Evolutionary conservation across 148 eudicot species (phyloP), one percentile per base, ranked within the genome.

Genomic region (Rhododendron simsii): DNA sequence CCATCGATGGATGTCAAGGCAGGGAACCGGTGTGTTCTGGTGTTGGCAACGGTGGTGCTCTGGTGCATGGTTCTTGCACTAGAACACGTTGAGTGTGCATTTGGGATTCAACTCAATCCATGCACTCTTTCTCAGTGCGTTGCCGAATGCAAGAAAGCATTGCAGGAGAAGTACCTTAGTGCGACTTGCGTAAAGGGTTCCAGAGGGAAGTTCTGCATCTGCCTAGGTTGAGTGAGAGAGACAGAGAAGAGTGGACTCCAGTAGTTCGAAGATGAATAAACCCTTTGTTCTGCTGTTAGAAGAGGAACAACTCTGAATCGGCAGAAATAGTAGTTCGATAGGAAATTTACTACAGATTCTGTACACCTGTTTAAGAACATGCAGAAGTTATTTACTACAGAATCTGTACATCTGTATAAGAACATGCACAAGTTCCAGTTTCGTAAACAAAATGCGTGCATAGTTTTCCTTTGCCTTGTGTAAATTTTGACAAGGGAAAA

Each of bases 71-170:
- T 50, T 81, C 26, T 81, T 18, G 65, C 41, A 39, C 41, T 69
- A 81, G 14, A 53, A 33, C 7, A 21, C 8, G 83, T 18, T 18
- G 69, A 53, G 67, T 51, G 69, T 33, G 83, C 83, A 53, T 55
- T 33, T 30, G 83, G 83, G 18, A 48, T 80, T 50, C 37, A n/a
- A 48, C 37, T 80, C 82, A 50, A 48, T 30, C 82, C 61, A 48
- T 80, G 69, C 45, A 53, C 83, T 33, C 83, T 51, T 16, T 55
- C 44, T 55, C 67, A 33, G 83, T 81, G 69, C 8, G 21, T 30
- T 15, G 69, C 67, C 45, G 7, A 81, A 18, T 81, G 83, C 83
- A 81, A 55, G 69, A 81, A 55, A 81, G 69, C 67, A 0, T 81
- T 48, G 41, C 39, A 50, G 15, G 83, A 51, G 11, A 80, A 80